These are phyloP conservation scores for Penicillium odoratum DNA, from an alignment of 495 filamentous ascomycete species.

Conservation along the genomic window DNA sequence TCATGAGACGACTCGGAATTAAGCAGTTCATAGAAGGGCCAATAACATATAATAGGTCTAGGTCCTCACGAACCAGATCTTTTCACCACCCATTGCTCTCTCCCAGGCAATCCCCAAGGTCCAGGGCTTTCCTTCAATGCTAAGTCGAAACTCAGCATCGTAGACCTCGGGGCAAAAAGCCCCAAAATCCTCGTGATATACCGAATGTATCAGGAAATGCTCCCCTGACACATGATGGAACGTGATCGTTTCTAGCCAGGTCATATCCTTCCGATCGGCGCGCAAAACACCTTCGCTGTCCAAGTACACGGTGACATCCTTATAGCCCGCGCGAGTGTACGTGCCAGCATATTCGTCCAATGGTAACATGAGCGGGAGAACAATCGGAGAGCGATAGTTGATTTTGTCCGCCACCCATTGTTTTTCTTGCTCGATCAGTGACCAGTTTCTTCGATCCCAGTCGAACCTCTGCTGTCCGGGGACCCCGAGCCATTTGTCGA, in stretches of 20 bases:
- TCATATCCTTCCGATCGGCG: slow-evolving; percentile 5
- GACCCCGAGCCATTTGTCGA: slow-evolving; percentile 1
- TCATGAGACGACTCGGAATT: too few species aligned
- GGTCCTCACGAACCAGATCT: slow-evolving; percentile 3
- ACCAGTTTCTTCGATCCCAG: slow-evolving; percentile 7
- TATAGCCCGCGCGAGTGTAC: slow-evolving; percentile 1
- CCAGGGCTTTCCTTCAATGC: slow-evolving; percentile 3
- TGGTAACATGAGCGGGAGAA: neutral
- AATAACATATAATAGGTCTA: neutral
- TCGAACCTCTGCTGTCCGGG: slow-evolving; percentile 2
- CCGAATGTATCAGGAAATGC: slow-evolving; percentile 7
- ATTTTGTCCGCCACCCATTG: slow-evolving; percentile 3
- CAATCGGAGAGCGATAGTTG: neutral
- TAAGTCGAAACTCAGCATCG: slow-evolving; percentile 6
- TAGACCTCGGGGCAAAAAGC: slow-evolving; percentile 10
- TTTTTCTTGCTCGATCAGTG: slow-evolving; percentile 3
- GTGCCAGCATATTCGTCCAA: slow-evolving; percentile 2
- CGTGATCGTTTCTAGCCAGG: slow-evolving; percentile 2
- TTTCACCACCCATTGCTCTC: slow-evolving; percentile 12
- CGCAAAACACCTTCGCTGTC: slow-evolving; percentile 3
- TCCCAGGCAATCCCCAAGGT: slow-evolving; percentile 7
- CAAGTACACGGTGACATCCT: slow-evolving; percentile 3
- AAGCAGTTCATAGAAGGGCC: too few species aligned
- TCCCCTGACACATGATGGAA: slow-evolving; percentile 6
- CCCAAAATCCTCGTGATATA: slow-evolving; percentile 4